Base-by-base conservation (phyloP, 2,329 filamentous ascomycete genomes). In the Penicillium sp. region DNA sequence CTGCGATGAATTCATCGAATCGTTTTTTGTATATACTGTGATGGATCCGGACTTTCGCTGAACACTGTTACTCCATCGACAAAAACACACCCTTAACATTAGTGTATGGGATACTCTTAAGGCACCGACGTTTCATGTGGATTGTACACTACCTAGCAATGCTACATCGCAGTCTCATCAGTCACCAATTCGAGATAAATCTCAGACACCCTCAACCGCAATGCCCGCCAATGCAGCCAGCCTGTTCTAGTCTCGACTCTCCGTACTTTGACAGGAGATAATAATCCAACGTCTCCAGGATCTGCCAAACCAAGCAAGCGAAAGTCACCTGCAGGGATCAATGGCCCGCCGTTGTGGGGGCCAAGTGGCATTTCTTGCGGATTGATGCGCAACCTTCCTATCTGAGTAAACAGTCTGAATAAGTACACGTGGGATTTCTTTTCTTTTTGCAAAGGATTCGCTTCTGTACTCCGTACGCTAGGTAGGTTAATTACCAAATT, bases 21-120 rank as follows among this genome's bases (percentile, higher is more conserved):
- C 35, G 40, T 40, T 46, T 29, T 16, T 13, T 29, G 47, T 49
- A 49, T 13, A 49, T 40, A 46, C 40, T 35, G 13, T 16, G 37
- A 22, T n/a, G 16, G 8, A 48, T 35, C 35, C 25, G 40, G 35
- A 49, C 10, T 27, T 25, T 14, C 16, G 8, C 5, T 41, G 37
- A 18, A 41, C 5, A 19, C 41, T 19, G 5, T 13, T 11, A 12
- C 22, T 41, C 18, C 9, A 1, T 41, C 28, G 12, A 14, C 44
- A 34, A 25, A 6, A 7, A 18, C 37, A 13, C 41, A 12, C 29
- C 12, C n/a, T n/a, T n/a, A n/a, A n/a, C n/a, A n/a, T n/a, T n/a
- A n/a, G n/a, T n/a, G n/a, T n/a, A n/a, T n/a, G n/a, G 12, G 25
- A 31, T 12, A 13, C 29, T 3, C 13, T 6, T 6, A 31, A 13